Evolutionary conservation across 192 early-diverging fungal species (phyloP).

Genomic region (Coemansia sp.): DNA sequence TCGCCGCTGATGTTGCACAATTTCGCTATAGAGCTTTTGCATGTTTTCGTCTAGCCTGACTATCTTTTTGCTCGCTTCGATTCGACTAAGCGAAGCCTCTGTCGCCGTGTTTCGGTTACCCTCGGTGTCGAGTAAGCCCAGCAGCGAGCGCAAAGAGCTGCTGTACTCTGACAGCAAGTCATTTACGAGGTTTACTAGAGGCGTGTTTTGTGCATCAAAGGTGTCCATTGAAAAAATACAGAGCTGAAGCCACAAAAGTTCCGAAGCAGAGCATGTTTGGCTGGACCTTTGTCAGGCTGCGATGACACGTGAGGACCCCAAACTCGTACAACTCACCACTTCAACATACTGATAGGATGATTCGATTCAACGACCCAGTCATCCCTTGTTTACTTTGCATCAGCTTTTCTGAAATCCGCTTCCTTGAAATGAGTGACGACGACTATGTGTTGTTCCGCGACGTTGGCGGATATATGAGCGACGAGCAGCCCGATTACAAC

Average conservation of each 20-base stretch:
- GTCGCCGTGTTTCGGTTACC: conserved; percentile 25
- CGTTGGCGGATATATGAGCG: not conserved
- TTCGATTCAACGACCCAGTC: no score
- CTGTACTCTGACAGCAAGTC: conserved; percentile 35
- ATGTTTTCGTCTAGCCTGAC: conserved; percentile 27
- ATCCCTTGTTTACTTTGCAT: no score
- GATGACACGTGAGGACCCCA: no score
- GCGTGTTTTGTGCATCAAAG: conserved; percentile 28
- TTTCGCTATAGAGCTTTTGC: conserved; percentile 29
- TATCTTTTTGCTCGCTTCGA: conserved; percentile 5
- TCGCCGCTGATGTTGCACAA: conserved; percentile 37
- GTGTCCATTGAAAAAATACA: conserved; percentile 10
- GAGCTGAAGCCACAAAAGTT: not conserved
- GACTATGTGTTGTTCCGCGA: not conserved
- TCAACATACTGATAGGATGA: no score
- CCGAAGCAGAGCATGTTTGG: not conserved
- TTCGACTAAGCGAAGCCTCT: conserved; percentile 4
- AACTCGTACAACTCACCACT: no score
- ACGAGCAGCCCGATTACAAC: not conserved
- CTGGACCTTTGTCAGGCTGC: no score
- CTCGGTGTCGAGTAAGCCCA: conserved; percentile 37
- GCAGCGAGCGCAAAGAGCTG: conserved; percentile 26
- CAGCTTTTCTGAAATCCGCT: not conserved
- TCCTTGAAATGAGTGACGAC: not conserved
- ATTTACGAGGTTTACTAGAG: conserved; percentile 38